These are phyloP conservation scores for Teratosphaeria gauchensis DNA, from an alignment of 2,329 filamentous ascomycete species.

Conservation along the genomic window DNA sequence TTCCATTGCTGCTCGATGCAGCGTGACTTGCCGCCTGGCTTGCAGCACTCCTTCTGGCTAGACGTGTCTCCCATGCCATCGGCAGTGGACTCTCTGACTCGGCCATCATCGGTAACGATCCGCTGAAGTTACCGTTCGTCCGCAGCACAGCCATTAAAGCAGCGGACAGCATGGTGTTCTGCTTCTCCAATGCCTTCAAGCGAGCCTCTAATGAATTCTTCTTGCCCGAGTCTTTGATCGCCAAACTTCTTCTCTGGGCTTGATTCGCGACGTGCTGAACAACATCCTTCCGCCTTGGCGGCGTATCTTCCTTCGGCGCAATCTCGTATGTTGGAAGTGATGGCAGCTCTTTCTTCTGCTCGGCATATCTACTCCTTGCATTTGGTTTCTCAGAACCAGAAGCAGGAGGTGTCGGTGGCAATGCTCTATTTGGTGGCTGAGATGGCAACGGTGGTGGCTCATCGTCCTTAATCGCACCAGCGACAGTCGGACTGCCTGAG, in stretches of 20 bases:
- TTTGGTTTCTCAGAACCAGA: conserved; percentile 19
- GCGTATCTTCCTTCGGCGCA: conserved; percentile 9
- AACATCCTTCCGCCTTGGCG: conserved; percentile 6
- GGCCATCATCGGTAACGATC: conserved; percentile 10
- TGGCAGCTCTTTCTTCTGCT: conserved; percentile 15
- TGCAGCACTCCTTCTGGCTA: conserved; percentile 19
- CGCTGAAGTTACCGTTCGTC: conserved; percentile 26
- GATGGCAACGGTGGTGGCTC: conserved; percentile 22
- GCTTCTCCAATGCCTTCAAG: conserved; percentile 29
- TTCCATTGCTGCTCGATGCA: conserved; percentile 18
- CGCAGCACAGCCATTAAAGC: conserved; percentile 31
- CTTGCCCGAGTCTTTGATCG: conserved; percentile 1
- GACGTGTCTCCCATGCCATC: conserved; percentile 22
- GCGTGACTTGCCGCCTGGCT: conserved; percentile 16
- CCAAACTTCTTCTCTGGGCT: conserved; percentile 4
- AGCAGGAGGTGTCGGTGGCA: conserved; percentile 26
- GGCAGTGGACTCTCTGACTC: conserved; percentile 5
- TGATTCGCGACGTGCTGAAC: conserved; percentile 16
- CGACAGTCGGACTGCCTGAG: conserved; percentile 5
- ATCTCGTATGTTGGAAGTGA: conserved; percentile 14
- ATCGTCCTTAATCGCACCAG: conserved; percentile 5
- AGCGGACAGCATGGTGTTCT: conserved; percentile 30
- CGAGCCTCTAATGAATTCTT: conserved; percentile 21
- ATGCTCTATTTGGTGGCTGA: conserved; percentile 22
- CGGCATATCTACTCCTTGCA: conserved; percentile 7